A percentile compares a stretch with the other conserved stretches of the same genome.
Evolutionary conservation across 192 early-diverging fungal species (phyloP).

Genomic region (Linnemannia exigua): DNA sequence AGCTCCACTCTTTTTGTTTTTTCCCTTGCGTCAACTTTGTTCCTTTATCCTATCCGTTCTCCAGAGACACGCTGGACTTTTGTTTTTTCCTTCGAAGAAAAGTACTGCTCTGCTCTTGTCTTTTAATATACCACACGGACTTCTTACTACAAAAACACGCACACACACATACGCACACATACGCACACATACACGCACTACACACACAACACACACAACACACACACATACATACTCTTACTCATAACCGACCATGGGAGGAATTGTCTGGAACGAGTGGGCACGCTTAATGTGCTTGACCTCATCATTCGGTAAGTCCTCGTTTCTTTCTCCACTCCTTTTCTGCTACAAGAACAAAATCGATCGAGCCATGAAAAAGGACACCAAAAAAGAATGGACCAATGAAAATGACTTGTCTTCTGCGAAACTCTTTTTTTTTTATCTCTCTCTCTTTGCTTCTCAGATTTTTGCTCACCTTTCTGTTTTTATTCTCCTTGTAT

Average conservation of each 20-base stretch:
- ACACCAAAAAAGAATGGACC: constrained; percentile 16
- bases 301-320: constrained; percentile 35
- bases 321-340: neutral
- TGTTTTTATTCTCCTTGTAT: neutral
- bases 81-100: neutral
- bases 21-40: constrained; percentile 8
- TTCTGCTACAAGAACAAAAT: neutral
- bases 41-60: neutral
- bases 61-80: neutral
- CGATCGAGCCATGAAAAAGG: neutral
- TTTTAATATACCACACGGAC: neutral
- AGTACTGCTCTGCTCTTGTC: neutral
- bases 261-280: constrained; percentile 55
- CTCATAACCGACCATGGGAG: constrained; percentile 21
- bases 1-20: neutral
- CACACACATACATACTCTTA: neutral
- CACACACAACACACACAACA: neutral
- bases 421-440: neutral
- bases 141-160: neutral
- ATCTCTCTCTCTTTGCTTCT: neutral
- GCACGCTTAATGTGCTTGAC: constrained; percentile 47
- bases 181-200: too few species aligned
- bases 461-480: neutral
- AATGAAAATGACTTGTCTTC: neutral
- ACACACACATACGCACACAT: neutral